Evolutionary conservation across 371 early-diverging fungal genomes (phyloP).

Genomic region (Circinella umbellata): DNA sequence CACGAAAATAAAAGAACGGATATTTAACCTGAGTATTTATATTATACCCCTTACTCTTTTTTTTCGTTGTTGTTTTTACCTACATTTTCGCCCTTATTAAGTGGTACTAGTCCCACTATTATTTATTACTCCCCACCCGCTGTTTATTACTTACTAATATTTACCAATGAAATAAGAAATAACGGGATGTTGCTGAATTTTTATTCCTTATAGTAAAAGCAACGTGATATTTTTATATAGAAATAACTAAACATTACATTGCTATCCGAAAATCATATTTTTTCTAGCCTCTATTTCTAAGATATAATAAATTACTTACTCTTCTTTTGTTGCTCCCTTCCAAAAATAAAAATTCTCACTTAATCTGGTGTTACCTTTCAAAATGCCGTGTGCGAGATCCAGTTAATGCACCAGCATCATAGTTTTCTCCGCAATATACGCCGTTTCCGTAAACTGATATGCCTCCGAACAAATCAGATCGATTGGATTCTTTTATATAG

Average conservation of each 20-base stretch:
- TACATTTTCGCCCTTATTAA: too few species aligned
- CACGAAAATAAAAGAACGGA: not conserved
- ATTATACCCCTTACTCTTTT: not conserved
- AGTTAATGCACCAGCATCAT: not conserved
- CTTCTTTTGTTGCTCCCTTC: not conserved
- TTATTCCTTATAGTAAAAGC: too few species aligned
- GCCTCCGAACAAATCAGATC: constrained; percentile 3
- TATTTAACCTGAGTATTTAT: not conserved
- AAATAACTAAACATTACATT: too few species aligned
- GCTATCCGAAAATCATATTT: too few species aligned
- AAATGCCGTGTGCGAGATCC: constrained; percentile 7
- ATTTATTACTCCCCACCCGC: too few species aligned
- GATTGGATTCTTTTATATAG: not conserved
- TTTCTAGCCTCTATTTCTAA: too few species aligned
- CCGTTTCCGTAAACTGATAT: not conserved
- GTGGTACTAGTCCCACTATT: too few species aligned
- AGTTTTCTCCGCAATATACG: constrained; percentile 1
- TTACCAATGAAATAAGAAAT: too few species aligned
- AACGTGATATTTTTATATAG: too few species aligned
- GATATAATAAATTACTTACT: not conserved
- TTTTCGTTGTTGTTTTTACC: not conserved
- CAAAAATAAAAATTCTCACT: not conserved
- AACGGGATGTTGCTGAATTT: too few species aligned
- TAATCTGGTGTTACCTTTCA: not conserved
- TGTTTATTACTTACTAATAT: too few species aligned